Percentiles rank a stretch among this genome's conserved stretches.
Conservation (phyloP, 1,284 basidiomycete species). For the Ganoderma leucocontextum region DNA sequence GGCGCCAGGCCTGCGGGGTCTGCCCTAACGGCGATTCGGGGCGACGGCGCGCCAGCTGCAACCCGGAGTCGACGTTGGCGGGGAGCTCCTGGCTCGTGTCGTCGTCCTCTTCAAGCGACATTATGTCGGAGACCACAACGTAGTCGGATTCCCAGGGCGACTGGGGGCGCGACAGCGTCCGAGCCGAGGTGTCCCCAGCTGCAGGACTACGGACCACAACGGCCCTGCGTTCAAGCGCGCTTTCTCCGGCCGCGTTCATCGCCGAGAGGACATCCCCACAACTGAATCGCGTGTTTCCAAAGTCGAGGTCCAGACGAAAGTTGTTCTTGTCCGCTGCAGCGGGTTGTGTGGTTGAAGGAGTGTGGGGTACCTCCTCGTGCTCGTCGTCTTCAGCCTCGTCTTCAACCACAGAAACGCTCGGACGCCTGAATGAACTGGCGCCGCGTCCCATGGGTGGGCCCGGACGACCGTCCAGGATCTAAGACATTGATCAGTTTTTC, state of each 20-base stretch:
- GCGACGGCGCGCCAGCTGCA: neutral
- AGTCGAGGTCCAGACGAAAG: conserved; percentile 22
- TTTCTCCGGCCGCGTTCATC: conserved; percentile 14
- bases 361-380: conserved; percentile 19
- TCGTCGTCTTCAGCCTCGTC: conserved; percentile 9
- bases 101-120: neutral
- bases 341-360: conserved; percentile 20
- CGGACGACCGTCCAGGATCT: neutral
- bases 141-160: conserved; percentile 9
- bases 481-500: neutral
- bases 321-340: conserved; percentile 10
- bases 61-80: neutral
- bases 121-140: conserved; percentile 12
- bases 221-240: neutral
- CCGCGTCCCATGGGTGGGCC: neutral
- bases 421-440: neutral
- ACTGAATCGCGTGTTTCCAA: conserved; percentile 24
- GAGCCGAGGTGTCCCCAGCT: neutral
- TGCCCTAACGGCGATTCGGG: neutral
- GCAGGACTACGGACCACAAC: neutral
- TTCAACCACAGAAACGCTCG: neutral
- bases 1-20: conserved; percentile 32
- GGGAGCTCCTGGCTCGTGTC: neutral
- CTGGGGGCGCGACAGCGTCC: neutral
- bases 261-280: conserved; percentile 24